Percentiles rank a stretch among this genome's conserved stretches.
Evolutionary conservation across 2,329 filamentous ascomycete genomes (phyloP).

Genomic region (Tolypocladium sp.): DNA sequence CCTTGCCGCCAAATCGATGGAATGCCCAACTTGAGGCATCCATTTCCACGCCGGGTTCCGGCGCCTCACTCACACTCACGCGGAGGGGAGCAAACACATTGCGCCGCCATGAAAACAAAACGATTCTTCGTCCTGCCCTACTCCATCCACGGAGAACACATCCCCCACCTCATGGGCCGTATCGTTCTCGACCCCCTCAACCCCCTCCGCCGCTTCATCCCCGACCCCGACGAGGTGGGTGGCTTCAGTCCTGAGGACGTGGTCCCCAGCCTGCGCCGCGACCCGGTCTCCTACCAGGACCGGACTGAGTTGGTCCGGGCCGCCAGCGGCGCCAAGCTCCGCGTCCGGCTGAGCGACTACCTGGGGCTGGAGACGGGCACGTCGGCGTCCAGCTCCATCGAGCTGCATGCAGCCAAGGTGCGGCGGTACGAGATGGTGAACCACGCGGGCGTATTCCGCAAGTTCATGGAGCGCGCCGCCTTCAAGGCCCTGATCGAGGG

Average conservation of each 20-base stretch:
- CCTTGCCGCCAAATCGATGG: not conserved
- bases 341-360: not conserved
- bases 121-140: not conserved
- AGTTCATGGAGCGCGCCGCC: not conserved
- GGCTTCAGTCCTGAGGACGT: not conserved
- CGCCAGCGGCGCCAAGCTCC: not conserved
- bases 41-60: not conserved
- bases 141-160: not conserved
- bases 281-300: not conserved
- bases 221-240: not conserved
- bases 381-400: not conserved
- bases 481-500: not conserved
- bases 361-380: not conserved
- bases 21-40: not conserved
- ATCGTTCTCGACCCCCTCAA: not conserved
- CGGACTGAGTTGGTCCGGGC: not conserved
- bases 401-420: not conserved
- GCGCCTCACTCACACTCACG: not conserved
- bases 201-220: not conserved
- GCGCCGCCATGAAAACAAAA: not conserved
- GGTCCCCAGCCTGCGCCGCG: not conserved
- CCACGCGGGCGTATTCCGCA: not conserved
- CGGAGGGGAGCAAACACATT: not conserved
- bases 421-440: not conserved
- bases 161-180: not conserved